A percentile compares a stretch with the other conserved stretches of the same genome.
These are phyloP conservation scores for Cladosporium sp. DNA, from an alignment of 2,329 filamentous ascomycete genomes.

Conservation along the genomic window DNA sequence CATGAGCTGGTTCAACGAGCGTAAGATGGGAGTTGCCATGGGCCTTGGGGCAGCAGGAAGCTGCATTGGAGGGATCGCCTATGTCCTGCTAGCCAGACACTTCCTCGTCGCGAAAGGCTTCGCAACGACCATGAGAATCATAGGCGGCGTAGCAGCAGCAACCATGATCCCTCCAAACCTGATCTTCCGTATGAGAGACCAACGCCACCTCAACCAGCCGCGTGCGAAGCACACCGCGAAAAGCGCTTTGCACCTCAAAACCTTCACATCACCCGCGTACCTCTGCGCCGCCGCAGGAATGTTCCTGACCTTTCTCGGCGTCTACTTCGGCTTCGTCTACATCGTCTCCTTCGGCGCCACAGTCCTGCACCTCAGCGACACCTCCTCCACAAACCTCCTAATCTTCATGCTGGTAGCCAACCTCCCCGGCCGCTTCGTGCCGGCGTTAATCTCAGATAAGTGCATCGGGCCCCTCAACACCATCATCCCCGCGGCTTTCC, in stretches of 20 bases:
- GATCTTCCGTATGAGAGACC: conserved; percentile 25
- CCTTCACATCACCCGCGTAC: conserved; percentile 22
- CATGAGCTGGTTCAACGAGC: conserved; percentile 38
- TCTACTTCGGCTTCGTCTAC: conserved; percentile 39
- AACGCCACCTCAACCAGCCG: conserved; percentile 11
- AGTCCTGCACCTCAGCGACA: conserved; percentile 29
- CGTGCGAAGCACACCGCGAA: not conserved
- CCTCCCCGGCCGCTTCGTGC: conserved; percentile 36
- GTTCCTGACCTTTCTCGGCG: conserved; percentile 36
- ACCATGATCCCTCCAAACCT: conserved; percentile 31
- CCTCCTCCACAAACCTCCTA: conserved; percentile 31
- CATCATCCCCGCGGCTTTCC: conserved; percentile 41
- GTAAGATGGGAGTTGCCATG: conserved; percentile 36
- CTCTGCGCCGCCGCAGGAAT: conserved; percentile 31
- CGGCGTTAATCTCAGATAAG: conserved; percentile 33
- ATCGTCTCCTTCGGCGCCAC: conserved; percentile 33
- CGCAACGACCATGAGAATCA: conserved; percentile 32
- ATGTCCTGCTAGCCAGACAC: conserved; percentile 34
- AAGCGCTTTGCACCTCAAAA: not conserved
- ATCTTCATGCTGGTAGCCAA: conserved; percentile 36
- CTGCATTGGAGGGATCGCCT: conserved; percentile 38
- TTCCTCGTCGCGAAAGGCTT: conserved; percentile 36
- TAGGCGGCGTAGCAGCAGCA: conserved; percentile 23
- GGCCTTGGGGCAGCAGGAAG: conserved; percentile 37
- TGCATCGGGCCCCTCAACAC: conserved; percentile 39